Evolutionary conservation across 2,329 filamentous ascomycete species (phyloP), one percentile per base, ranked within the genome.

Genomic region (Talaromyces pinophilus): DNA sequence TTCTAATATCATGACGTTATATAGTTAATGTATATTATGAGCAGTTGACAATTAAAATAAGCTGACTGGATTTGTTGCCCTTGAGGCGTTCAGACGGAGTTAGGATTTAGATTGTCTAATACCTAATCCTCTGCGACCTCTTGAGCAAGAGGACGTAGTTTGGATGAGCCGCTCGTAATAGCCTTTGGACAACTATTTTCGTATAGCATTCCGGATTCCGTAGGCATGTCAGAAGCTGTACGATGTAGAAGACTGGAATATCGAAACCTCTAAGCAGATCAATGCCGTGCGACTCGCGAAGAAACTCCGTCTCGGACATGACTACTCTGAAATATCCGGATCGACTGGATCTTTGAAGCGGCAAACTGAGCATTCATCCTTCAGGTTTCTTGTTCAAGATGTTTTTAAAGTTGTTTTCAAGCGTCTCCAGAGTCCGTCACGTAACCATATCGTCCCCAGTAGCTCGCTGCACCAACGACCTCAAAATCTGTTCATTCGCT

Each of bases 401-500:
- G 28, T 25, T 28, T 28, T 10, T 11, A 10, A 42, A 46, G 11
- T 42, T 44, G 57, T 33, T 60, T n/a, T 25, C 38, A 30, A 46
- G 5, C 5, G 10, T 60, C 7, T 60, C 15, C 35, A 35, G 19
- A 13, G n/a, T 13, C 5, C 28, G 22, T 67, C 60, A 63, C 25
- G 50, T 33, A n/a, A 15, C 22, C 69, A 69, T 35, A 68, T 75
- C 59, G 68, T 52, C 3, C 52, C 62, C 60, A 44, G 69, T 67
- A 59, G 77, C 76, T 48, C 73, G 76, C 38, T 63, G 67, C 28
- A 79, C 68, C 54, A 79, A 70, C 42, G 72, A 69, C 3, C 67
- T 71, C 28, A 81, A 69, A 33, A 81, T 67, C 0, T 66, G 69
- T 59, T 78, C 74, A 63, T 75, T 76, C 2, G 76, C 77, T 17